Percentiles rank a stretch among this genome's conserved stretches.
Evolutionary conservation across 345 rosid genomes (phyloP).

Genomic region (Euphorbia tirucalli): DNA sequence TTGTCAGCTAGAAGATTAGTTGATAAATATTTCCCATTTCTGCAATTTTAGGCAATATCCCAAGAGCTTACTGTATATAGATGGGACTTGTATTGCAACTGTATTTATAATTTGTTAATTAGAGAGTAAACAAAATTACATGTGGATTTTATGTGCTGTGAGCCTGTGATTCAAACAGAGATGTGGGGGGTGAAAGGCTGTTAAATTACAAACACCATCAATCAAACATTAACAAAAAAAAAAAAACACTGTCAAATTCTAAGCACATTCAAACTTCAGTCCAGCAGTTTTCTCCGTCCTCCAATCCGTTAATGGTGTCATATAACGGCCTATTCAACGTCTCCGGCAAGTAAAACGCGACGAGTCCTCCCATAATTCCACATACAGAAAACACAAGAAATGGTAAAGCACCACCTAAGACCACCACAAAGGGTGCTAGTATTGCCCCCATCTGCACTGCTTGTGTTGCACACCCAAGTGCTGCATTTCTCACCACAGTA

Average conservation of each 20-base stretch:
- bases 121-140: too few species aligned
- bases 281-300: conserved; percentile 43
- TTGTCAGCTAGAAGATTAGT: too few species aligned
- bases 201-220: too few species aligned
- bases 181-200: neutral
- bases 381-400: conserved; percentile 66
- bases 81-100: too few species aligned
- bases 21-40: too few species aligned
- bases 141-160: too few species aligned
- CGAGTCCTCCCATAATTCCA: conserved; percentile 63
- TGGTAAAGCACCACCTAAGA: conserved; percentile 62
- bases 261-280: neutral
- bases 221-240: too few species aligned
- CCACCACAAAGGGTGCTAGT: conserved; percentile 81
- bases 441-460: conserved; percentile 89
- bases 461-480: conserved; percentile 81
- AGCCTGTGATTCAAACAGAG: too few species aligned
- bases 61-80: too few species aligned
- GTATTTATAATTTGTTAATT: too few species aligned
- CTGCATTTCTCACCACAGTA: conserved; percentile 86
- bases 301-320: conserved; percentile 82
- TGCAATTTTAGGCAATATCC: too few species aligned
- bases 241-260: too few species aligned
- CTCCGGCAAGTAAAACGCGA: conserved; percentile 84
- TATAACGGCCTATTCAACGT: conserved; percentile 74